Evolutionary conservation across 192 early-diverging fungal genomes (phyloP).

Genomic region (Umbelopsis isabellina): DNA sequence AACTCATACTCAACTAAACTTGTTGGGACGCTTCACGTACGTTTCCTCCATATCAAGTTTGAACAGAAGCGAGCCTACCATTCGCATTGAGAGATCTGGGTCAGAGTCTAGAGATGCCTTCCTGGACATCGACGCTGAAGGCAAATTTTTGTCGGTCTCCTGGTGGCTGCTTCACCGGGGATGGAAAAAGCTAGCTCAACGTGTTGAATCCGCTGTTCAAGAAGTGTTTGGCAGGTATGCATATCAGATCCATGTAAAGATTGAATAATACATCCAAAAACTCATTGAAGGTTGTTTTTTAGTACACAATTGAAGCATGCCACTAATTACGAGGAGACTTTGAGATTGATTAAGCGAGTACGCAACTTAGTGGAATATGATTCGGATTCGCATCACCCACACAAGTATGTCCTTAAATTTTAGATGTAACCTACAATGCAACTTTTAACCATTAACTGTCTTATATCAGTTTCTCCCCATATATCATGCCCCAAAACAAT

Average conservation of each 20-base stretch:
- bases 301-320: slow-evolving; percentile 68
- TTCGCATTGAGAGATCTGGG: slow-evolving; percentile 39
- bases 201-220: slow-evolving; percentile 70
- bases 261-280: neutral
- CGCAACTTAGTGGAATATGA: slow-evolving; percentile 60
- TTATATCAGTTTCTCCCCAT: slow-evolving; percentile 48
- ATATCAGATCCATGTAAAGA: slow-evolving; percentile 31
- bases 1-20: slow-evolving; percentile 86
- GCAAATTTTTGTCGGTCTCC: slow-evolving; percentile 85
- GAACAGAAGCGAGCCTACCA: slow-evolving; percentile 52
- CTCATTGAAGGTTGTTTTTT: neutral
- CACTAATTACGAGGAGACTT: slow-evolving; percentile 62
- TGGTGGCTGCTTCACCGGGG: slow-evolving; percentile 94
- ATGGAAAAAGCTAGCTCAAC: slow-evolving; percentile 72
- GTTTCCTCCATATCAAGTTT: slow-evolving; percentile 69
- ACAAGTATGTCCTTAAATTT: slow-evolving; percentile 22
- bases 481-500: slow-evolving; percentile 65
- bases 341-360: slow-evolving; percentile 55
- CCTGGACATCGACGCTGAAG: slow-evolving; percentile 63
- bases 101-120: slow-evolving; percentile 34
- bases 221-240: slow-evolving; percentile 59
- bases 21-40: slow-evolving; percentile 91
- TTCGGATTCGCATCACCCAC: slow-evolving; percentile 33
- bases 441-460: neutral
- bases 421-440: neutral